phyloP scores from a whole-genome alignment of 306 rosid species.

The Vachellia collinsii region DNA sequence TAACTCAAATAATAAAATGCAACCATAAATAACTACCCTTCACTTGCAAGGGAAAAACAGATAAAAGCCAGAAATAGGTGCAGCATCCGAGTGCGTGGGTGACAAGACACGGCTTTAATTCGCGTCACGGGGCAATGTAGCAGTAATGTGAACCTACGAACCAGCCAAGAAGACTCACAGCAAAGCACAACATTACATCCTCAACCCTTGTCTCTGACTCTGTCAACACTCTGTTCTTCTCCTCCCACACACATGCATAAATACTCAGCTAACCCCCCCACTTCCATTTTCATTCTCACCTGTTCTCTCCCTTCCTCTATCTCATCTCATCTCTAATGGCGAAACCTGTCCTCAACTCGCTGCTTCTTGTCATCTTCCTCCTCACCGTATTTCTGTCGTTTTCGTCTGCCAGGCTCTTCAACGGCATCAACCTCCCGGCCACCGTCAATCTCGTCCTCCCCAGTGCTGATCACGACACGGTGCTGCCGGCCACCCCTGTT shows the following conservation, averaged over 20 bases:
- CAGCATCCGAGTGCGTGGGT: not conserved
- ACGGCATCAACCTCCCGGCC: constrained; percentile 8
- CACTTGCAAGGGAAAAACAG: no score
- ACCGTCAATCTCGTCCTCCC: constrained; percentile 44
- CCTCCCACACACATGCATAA: not conserved
- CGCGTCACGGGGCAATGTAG: not conserved
- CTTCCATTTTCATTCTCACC: not conserved
- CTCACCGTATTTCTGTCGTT: constrained; percentile 27
- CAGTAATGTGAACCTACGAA: not conserved
- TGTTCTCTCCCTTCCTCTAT: not conserved
- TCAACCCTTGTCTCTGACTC: constrained; percentile 22
- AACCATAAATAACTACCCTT: no score
- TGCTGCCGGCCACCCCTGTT: not conserved
- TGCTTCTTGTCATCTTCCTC: constrained; percentile 13
- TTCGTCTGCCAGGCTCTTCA: constrained; percentile 45
- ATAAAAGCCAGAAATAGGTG: no score
- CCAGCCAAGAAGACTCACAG: not conserved
- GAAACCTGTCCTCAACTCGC: not conserved
- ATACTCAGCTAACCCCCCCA: not conserved
- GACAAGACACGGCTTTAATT: not conserved
- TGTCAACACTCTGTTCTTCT: constrained; percentile 13
- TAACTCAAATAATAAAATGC: no score
- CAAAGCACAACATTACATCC: not conserved
- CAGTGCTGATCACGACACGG: not conserved
- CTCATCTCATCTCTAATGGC: constrained; percentile 33